A percentile compares a stretch with the other conserved stretches of the same genome.
phyloP scores from a whole-genome alignment of 1,284 basidiomycete genomes.

The Apiotrichum siamense region DNA sequence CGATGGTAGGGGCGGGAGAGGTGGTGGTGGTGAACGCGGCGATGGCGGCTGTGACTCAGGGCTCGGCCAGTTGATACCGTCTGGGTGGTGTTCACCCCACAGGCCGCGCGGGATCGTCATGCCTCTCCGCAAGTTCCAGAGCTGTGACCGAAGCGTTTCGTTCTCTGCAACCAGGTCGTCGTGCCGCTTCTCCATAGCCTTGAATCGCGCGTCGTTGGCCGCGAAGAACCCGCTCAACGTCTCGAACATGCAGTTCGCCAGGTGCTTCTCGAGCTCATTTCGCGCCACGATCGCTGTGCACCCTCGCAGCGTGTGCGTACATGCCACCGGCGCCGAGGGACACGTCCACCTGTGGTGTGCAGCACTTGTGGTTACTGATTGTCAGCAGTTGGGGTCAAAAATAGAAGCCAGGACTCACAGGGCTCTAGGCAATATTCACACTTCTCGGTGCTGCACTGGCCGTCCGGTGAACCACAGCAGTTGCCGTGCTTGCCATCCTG shows the following conservation, averaged over 20 bases:
- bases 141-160: conserved; percentile 56
- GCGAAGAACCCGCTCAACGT: conserved; percentile 58
- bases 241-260: conserved; percentile 57
- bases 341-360: conserved; percentile 32
- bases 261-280: conserved; percentile 49
- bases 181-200: conserved; percentile 46
- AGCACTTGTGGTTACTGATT: neutral
- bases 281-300: conserved; percentile 56
- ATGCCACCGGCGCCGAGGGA: conserved; percentile 48
- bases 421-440: conserved; percentile 18
- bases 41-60: neutral
- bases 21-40: neutral
- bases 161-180: conserved; percentile 57
- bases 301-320: conserved; percentile 54
- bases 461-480: neutral
- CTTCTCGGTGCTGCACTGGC: neutral
- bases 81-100: neutral
- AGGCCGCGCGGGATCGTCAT: neutral
- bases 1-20: neutral
- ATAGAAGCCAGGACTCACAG: neutral
- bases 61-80: neutral
- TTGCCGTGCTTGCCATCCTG: conserved; percentile 5
- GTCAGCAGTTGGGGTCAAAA: neutral
- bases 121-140: conserved; percentile 46
- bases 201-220: conserved; percentile 50